These are phyloP conservation scores for Diplodia mutila DNA, from an alignment of 2,329 filamentous ascomycete species.

Conservation along the genomic window DNA sequence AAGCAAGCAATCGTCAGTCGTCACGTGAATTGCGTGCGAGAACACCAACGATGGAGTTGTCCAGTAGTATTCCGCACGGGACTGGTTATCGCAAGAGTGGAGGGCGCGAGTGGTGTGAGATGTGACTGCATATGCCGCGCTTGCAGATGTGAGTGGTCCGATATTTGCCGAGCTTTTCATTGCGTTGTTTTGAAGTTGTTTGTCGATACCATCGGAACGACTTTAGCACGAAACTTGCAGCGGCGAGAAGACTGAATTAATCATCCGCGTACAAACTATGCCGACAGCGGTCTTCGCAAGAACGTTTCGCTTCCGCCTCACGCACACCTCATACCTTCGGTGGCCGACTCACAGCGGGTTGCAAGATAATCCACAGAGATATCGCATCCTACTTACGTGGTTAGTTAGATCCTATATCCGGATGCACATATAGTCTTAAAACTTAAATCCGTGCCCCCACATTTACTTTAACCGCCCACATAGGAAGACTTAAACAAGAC, in stretches of 20 bases:
- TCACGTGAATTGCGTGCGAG: constrained; percentile 30
- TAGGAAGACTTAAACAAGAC: no score
- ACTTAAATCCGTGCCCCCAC: no score
- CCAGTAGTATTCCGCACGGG: not conserved
- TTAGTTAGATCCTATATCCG: no score
- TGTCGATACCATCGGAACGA: not conserved
- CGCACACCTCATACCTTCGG: not conserved
- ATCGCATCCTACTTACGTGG: no score
- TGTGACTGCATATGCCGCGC: not conserved
- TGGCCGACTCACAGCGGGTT: not conserved
- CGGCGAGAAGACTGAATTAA: not conserved
- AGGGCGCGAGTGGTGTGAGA: constrained; percentile 1
- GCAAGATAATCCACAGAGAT: no score
- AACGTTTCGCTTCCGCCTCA: not conserved
- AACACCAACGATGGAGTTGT: not conserved
- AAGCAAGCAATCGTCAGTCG: constrained; percentile 29
- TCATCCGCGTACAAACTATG: not conserved
- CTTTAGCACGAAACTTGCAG: not conserved
- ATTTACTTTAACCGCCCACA: no score
- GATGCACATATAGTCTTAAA: no score
- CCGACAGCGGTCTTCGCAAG: not conserved
- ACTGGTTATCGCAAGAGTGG: constrained; percentile 8
- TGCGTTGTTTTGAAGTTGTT: not conserved
- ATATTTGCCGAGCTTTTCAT: not conserved
- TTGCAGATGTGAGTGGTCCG: not conserved